Percentiles rank a stretch among this genome's conserved stretches.
phyloP scores from a whole-genome alignment of 495 filamentous ascomycete genomes.

The Xylaria intraflava region DNA sequence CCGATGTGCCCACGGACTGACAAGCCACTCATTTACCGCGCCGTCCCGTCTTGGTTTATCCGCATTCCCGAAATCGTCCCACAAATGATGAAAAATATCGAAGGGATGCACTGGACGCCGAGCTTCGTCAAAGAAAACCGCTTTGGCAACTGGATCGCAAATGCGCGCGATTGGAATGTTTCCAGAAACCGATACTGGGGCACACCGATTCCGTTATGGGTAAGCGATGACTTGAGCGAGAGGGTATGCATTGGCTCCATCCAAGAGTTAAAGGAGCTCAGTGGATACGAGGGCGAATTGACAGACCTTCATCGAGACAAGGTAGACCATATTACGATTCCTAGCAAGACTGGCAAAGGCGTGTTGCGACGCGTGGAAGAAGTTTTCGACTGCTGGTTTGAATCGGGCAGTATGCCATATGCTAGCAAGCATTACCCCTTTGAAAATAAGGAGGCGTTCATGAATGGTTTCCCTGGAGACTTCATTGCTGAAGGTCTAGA shows the following conservation, averaged over 20 bases:
- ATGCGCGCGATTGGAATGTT: slow-evolving; percentile 97
- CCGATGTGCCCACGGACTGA: slow-evolving; percentile 95
- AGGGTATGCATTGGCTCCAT: slow-evolving; percentile 82
- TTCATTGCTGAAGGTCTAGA: slow-evolving; percentile 97
- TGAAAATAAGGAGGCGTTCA: slow-evolving; percentile 78
- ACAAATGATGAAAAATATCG: slow-evolving; percentile 82
- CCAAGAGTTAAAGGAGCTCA: slow-evolving; percentile 77
- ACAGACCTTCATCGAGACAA: slow-evolving; percentile 93
- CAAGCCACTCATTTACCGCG: slow-evolving; percentile 88
- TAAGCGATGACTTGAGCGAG: slow-evolving; percentile 81
- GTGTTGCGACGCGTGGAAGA: slow-evolving; percentile 73
- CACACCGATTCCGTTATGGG: slow-evolving; percentile 90
- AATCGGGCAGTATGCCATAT: slow-evolving; percentile 94
- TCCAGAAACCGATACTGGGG: slow-evolving; percentile 97
- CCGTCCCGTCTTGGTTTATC: slow-evolving; percentile 94
- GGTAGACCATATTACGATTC: slow-evolving; percentile 94
- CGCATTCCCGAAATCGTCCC: slow-evolving; percentile 80
- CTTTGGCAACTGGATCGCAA: slow-evolving; percentile 75
- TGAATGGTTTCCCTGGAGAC: slow-evolving; percentile 79
- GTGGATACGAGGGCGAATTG: slow-evolving; percentile 77
- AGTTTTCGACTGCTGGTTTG: slow-evolving; percentile 96
- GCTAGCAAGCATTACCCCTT: slow-evolving; percentile 92
- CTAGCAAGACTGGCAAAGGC: slow-evolving; percentile 84
- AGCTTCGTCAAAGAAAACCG: slow-evolving; percentile 85
- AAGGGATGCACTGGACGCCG: slow-evolving; percentile 91